phyloP scores from a whole-genome alignment of 768 basidiomycete genomes.

The Amanita molliuscula region DNA sequence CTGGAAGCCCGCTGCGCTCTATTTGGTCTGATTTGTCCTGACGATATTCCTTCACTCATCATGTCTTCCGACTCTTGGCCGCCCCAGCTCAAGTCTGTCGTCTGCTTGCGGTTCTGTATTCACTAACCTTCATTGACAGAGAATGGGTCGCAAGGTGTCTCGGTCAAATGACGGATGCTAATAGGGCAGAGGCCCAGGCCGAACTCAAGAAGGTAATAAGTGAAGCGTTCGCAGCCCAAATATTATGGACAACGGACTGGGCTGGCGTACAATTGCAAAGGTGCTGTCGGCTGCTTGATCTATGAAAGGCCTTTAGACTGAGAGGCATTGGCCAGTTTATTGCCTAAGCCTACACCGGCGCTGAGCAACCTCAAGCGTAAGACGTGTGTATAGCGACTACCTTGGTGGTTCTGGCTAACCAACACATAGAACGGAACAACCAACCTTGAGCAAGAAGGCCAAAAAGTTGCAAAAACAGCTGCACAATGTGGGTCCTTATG shows the following conservation, averaged over 20 bases:
- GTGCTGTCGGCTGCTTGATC: conserved; percentile 25
- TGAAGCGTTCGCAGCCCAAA: conserved; percentile 77
- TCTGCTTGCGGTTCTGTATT: background rate
- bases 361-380: conserved; percentile 60
- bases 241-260: conserved; percentile 95
- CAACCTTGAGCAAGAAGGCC: conserved; percentile 37
- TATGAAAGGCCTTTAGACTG: conserved; percentile 9
- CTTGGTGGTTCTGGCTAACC: conserved; percentile 1
- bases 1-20: no score
- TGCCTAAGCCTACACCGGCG: conserved; percentile 46
- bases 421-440: conserved; percentile 25
- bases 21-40: no score
- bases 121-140: conserved; percentile 32
- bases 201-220: conserved; percentile 97
- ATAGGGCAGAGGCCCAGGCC: conserved; percentile 79
- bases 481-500: background rate
- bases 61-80: conserved; percentile 82
- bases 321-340: conserved; percentile 30
- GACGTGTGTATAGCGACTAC: conserved; percentile 30
- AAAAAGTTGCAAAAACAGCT: conserved; percentile 52
- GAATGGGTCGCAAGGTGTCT: conserved; percentile 94
- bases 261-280: conserved; percentile 75
- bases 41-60: no score
- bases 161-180: conserved; percentile 82
- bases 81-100: conserved; percentile 60